Evolutionary conservation across 192 early-diverging fungal species (phyloP).

Genomic region (Coemansia sp.): DNA sequence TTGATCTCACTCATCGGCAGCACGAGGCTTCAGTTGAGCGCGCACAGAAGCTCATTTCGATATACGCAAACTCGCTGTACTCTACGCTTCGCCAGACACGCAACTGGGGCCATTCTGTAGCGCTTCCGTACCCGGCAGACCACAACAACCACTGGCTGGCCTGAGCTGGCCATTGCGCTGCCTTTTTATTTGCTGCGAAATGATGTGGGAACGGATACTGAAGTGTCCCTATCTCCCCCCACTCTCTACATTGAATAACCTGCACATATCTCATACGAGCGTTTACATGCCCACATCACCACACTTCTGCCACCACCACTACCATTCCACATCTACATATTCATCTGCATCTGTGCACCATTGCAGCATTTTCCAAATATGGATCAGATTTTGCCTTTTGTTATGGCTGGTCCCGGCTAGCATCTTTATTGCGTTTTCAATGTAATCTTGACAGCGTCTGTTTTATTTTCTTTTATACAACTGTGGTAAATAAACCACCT

Average conservation of each 20-base stretch:
- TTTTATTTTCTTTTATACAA: neutral
- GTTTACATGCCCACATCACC: neutral
- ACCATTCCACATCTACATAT: neutral
- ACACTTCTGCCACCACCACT: neutral
- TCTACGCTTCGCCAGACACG: slow-evolving; percentile 42
- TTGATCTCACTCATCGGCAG: slow-evolving; percentile 45
- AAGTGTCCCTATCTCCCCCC: slow-evolving; percentile 4
- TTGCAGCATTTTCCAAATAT: slow-evolving; percentile 3
- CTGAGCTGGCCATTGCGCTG: neutral
- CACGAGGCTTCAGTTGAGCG: slow-evolving; percentile 43
- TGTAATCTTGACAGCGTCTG: neutral
- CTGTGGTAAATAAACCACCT: neutral
- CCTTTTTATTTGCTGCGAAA: too few species aligned
- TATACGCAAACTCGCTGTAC: slow-evolving; percentile 39
- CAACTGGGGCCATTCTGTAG: slow-evolving; percentile 51
- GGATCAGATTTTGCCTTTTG: too few species aligned
- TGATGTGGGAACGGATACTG: too few species aligned
- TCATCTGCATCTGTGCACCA: slow-evolving; percentile 3
- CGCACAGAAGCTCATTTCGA: slow-evolving; percentile 32
- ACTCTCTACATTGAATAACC: neutral
- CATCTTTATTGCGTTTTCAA: neutral
- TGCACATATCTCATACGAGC: neutral
- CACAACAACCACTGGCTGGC: slow-evolving; percentile 4
- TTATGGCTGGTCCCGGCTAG: too few species aligned
- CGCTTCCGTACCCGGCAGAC: slow-evolving; percentile 24